Evolutionary conservation across 352 stramenopile species (phyloP).

Genomic region (Pythium pectinolyticum): DNA sequence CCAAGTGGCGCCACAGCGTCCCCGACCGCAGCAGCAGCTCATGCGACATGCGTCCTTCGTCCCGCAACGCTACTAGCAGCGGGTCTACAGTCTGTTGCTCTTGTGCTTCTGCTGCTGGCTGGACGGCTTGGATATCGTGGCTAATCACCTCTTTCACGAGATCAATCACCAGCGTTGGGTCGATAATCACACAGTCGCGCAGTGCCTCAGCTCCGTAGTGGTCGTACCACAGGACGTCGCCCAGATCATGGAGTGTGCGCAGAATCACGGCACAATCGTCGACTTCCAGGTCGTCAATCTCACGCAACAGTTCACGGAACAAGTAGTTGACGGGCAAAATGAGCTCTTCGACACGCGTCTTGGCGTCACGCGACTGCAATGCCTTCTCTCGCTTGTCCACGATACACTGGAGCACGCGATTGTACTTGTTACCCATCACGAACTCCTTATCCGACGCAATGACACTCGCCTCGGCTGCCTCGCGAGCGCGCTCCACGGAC

Average conservation of each 20-base stretch:
- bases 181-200: constrained; percentile 3
- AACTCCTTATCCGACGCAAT: background rate
- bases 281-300: constrained; percentile 4
- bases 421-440: background rate
- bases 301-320: background rate
- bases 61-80: background rate
- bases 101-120: background rate
- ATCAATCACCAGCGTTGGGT: constrained; percentile 33
- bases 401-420: background rate
- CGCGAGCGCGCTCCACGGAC: background rate
- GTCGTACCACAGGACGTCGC: constrained; percentile 27
- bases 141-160: background rate
- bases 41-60: constrained; percentile 7
- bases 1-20: constrained; percentile 20
- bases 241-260: constrained; percentile 15
- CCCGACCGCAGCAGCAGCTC: background rate
- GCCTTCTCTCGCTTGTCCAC: background rate
- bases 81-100: background rate
- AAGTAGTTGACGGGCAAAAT: constrained; percentile 1
- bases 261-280: constrained; percentile 7
- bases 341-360: background rate
- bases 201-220: background rate
- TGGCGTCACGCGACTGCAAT: background rate
- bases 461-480: background rate
- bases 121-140: background rate